Evolutionary conservation across 441 rosid species (phyloP).

Genomic region (Erodium moschatum): DNA sequence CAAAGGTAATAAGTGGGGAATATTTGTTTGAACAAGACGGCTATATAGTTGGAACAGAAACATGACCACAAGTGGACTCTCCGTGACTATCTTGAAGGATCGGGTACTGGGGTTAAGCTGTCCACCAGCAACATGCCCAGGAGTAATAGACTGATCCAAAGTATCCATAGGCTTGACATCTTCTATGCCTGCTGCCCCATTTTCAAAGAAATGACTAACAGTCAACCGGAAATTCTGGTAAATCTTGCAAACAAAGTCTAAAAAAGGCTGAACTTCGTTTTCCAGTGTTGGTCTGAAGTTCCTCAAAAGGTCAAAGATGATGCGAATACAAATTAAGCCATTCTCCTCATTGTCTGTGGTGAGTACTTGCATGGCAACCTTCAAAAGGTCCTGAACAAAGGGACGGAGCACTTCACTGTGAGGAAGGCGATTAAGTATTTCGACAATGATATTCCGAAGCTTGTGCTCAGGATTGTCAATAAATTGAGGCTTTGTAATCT

Average conservation of each 20-base stretch:
- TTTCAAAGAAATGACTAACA: conserved; percentile 81
- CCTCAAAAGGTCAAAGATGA: conserved; percentile 84
- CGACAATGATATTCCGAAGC: conserved; percentile 78
- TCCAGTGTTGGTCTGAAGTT: conserved; percentile 85
- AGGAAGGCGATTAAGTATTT: conserved; percentile 88
- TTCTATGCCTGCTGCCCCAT: conserved; percentile 38
- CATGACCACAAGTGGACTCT: conserved; percentile 98
- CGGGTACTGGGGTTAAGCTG: conserved; percentile 85
- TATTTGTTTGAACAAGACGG: conserved; percentile 88
- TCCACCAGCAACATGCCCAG: conserved; percentile 47
- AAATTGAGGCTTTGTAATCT: conserved; percentile 83
- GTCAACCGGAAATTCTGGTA: conserved; percentile 82
- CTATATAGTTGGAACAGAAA: conserved; percentile 86
- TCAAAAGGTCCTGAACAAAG: conserved; percentile 94
- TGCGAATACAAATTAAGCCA: conserved; percentile 89
- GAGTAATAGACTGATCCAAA: conserved; percentile 61
- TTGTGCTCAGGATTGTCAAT: conserved; percentile 80
- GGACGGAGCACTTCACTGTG: conserved; percentile 98
- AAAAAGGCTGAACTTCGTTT: conserved; percentile 89
- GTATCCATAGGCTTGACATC: conserved; percentile 74
- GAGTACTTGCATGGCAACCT: conserved; percentile 93
- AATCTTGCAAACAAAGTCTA: conserved; percentile 91
- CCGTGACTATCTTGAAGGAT: conserved; percentile 90
- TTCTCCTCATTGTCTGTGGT: conserved; percentile 92
- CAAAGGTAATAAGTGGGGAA: conserved; percentile 80